Evolutionary conservation across 202 grass and related monocot genomes (phyloP).

Genomic region (Setaria italica): DNA sequence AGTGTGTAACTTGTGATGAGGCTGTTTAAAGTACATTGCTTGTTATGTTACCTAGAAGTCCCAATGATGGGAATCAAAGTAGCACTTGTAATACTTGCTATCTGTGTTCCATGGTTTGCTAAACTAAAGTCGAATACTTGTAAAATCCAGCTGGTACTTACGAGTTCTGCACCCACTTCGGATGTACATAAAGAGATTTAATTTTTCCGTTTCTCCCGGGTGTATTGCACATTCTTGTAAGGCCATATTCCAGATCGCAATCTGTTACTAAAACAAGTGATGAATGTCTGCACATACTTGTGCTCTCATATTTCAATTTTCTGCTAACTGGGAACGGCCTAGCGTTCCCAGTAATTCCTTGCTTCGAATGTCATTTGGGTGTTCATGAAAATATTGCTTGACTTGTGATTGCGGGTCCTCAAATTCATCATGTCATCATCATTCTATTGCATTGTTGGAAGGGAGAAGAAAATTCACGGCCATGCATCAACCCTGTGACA

Average conservation of each 20-base stretch:
- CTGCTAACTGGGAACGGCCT: neutral
- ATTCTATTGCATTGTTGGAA: neutral
- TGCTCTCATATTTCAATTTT: neutral
- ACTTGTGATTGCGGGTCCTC: neutral
- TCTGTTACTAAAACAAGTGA: neutral
- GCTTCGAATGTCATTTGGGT: neutral
- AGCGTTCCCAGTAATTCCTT: neutral
- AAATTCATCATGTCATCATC: neutral
- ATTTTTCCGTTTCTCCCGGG: neutral
- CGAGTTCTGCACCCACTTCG: neutral
- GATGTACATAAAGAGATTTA: neutral
- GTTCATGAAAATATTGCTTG: neutral
- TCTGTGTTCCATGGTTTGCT: neutral
- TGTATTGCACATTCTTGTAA: neutral
- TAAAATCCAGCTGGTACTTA: neutral
- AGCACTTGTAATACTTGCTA: neutral
- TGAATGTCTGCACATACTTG: neutral
- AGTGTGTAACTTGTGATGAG: neutral
- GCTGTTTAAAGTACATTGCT: neutral
- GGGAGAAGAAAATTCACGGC: neutral
- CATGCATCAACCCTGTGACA: neutral
- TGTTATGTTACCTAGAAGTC: neutral
- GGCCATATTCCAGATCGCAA: neutral
- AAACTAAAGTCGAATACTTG: neutral
- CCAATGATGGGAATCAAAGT: neutral